Percentiles rank a stretch among this genome's conserved stretches.
phyloP scores from a whole-genome alignment of 441 rosid species.

The Populus hybrid region DNA sequence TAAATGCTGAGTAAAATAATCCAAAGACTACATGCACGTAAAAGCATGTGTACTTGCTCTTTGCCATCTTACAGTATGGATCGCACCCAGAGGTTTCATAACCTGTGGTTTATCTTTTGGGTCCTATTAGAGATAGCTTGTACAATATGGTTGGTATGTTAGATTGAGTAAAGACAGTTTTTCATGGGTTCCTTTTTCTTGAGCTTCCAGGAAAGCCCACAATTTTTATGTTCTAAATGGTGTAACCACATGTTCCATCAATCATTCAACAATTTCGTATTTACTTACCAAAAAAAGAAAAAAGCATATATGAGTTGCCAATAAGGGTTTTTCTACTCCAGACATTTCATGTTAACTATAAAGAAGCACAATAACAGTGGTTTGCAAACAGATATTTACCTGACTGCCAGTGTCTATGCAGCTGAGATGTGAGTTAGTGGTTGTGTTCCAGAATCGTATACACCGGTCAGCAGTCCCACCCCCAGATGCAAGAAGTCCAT shows the following conservation, averaged over 20 bases:
- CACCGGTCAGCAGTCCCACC: slow-evolving; percentile 98
- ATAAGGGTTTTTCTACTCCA: not conserved
- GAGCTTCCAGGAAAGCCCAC: not conserved
- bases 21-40: not conserved
- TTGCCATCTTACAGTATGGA: not conserved
- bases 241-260: not conserved
- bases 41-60: not conserved
- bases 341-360: not conserved
- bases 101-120: not conserved
- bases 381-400: slow-evolving; percentile 33
- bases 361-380: not conserved
- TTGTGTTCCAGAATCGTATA: slow-evolving; percentile 94
- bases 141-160: not conserved
- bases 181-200: not conserved
- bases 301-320: not conserved
- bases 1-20: not conserved
- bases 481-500: slow-evolving; percentile 97
- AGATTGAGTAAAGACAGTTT: not conserved
- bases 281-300: not conserved
- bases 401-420: slow-evolving; percentile 94
- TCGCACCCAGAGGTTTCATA: not conserved
- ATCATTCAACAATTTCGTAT: slow-evolving; percentile 1
- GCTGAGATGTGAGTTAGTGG: slow-evolving; percentile 84
- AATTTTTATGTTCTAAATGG: not conserved
- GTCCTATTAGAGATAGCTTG: not conserved